Percentiles rank a stretch among this genome's conserved stretches.
phyloP scores from a whole-genome alignment of 331 rosid genomes.

The Cydonia oblonga region DNA sequence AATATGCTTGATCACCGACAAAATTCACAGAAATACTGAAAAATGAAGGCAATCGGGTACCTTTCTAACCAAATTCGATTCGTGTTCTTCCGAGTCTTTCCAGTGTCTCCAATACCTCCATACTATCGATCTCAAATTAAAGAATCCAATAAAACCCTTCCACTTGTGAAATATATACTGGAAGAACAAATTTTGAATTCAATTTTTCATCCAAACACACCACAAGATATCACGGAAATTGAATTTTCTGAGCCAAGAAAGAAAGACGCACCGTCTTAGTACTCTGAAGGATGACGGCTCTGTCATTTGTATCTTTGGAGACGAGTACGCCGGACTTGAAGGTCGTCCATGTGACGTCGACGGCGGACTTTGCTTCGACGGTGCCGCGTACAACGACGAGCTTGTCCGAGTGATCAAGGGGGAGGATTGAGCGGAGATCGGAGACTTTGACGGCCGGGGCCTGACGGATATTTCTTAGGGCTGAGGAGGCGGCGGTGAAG shows the following conservation, averaged over 20 bases:
- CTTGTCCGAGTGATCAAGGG: constrained; percentile 5
- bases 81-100: constrained; percentile 7
- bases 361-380: constrained; percentile 57
- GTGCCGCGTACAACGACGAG: constrained; percentile 64
- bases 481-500: constrained; percentile 34
- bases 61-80: neutral
- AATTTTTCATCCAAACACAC: neutral
- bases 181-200: neutral
- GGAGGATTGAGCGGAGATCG: constrained; percentile 62
- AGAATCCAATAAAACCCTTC: too few relatives aligned
- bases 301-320: constrained; percentile 56
- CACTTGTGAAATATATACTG: too few relatives aligned
- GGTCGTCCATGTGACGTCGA: constrained; percentile 41
- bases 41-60: neutral
- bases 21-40: neutral
- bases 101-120: constrained; percentile 28
- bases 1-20: neutral
- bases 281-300: constrained; percentile 61
- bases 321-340: constrained; percentile 40
- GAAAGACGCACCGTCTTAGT: constrained; percentile 52
- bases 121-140: too few relatives aligned
- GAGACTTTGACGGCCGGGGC: constrained; percentile 58
- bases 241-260: neutral
- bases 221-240: neutral
- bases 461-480: constrained; percentile 38